These are phyloP conservation scores for Nadsonia commutata DNA, from an alignment of 1,139 yeast species.

Conservation along the genomic window DNA sequence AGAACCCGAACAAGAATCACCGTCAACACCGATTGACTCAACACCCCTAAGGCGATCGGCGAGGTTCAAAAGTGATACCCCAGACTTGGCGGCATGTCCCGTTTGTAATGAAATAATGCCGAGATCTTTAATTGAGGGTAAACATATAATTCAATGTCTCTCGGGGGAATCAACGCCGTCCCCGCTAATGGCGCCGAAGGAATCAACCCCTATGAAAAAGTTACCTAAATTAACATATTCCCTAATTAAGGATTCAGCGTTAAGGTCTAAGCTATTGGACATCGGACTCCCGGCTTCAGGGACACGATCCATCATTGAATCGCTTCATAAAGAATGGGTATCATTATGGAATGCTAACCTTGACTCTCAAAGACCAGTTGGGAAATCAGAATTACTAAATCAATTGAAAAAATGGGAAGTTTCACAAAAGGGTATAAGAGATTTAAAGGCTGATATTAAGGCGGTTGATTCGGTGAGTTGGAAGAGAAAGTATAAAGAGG, in stretches of 20 bases:
- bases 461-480: conserved; percentile 33
- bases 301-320: conserved; percentile 45
- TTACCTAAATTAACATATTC: conserved; percentile 1
- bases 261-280: conserved; percentile 24
- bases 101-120: conserved; percentile 3
- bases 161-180: conserved; percentile 1
- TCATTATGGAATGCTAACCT: conserved; percentile 71
- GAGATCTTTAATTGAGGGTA: conserved; percentile 1
- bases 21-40: no score
- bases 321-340: conserved; percentile 65
- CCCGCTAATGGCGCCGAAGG: conserved; percentile 3
- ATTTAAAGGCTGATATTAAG: conserved; percentile 14
- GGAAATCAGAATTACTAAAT: conserved; percentile 38
- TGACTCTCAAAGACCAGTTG: conserved; percentile 57
- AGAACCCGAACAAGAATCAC: no score
- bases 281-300: conserved; percentile 51
- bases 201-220: conserved; percentile 1
- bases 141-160: conserved; percentile 3
- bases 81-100: conserved; percentile 3
- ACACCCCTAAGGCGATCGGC: no score
- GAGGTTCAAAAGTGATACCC: conserved; percentile 7
- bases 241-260: not conserved
- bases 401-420: conserved; percentile 58
- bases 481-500: conserved; percentile 34
- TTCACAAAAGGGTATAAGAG: conserved; percentile 6